These are phyloP conservation scores for Solanum lycopersicoides DNA, from an alignment of 257 asterid genomes.

Conservation along the genomic window DNA sequence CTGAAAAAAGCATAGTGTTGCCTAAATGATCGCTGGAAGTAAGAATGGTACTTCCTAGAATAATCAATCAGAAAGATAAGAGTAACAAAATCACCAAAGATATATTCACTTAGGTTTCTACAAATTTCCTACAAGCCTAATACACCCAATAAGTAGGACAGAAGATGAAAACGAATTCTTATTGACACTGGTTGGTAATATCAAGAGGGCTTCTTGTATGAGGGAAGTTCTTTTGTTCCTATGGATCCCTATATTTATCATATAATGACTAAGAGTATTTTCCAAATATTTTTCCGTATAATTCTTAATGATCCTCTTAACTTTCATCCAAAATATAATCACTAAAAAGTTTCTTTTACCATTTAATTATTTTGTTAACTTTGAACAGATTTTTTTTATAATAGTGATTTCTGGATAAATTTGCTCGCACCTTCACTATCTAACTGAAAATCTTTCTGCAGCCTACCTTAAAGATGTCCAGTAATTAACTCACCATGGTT, in stretches of 20 bases:
- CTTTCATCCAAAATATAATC: neutral
- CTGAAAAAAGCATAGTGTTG: too few species aligned
- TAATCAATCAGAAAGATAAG: too few species aligned
- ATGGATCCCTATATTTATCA: neutral
- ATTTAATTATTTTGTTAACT: neutral
- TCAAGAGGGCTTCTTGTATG: neutral
- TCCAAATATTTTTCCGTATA: neutral
- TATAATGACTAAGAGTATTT: neutral
- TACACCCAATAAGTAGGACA: too few species aligned
- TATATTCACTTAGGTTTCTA: too few species aligned
- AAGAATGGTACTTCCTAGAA: too few species aligned
- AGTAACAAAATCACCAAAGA: too few species aligned
- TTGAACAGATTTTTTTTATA: neutral
- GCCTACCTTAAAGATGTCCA: neutral
- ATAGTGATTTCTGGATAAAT: neutral
- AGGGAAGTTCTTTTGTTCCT: neutral
- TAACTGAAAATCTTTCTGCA: neutral
- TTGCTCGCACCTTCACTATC: neutral
- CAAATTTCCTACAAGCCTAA: too few species aligned
- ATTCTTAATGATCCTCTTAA: neutral
- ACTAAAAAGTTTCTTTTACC: neutral
- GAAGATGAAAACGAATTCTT: neutral
- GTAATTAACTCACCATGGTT: neutral
- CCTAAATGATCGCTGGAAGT: too few species aligned
- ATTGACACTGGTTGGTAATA: neutral